These are phyloP conservation scores for Ogataea pilisensis DNA, from an alignment of 805 yeast species.

Conservation along the genomic window DNA sequence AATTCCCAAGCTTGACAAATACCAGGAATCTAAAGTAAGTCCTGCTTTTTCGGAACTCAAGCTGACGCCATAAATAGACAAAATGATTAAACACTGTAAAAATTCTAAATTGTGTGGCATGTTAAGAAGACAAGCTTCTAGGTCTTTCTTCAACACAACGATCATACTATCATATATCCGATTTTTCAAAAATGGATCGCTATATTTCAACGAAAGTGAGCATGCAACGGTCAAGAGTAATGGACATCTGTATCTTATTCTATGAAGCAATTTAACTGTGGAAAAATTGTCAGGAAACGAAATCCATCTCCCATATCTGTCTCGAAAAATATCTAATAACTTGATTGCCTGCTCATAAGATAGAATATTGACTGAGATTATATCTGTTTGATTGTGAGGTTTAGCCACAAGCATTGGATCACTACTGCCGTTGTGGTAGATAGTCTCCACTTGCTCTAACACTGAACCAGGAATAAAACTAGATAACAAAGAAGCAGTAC, in stretches of 20 bases:
- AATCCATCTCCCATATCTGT: constrained; percentile 75
- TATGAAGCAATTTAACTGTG: constrained; percentile 44
- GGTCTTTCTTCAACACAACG: constrained; percentile 45
- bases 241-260: constrained; percentile 50
- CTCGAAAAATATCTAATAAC: constrained; percentile 54
- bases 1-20: constrained; percentile 59
- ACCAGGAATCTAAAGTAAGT: constrained; percentile 65
- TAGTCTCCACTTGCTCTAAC: constrained; percentile 6
- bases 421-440: neutral
- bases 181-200: constrained; percentile 34
- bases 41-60: constrained; percentile 43
- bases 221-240: constrained; percentile 66
- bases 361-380: constrained; percentile 48
- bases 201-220: constrained; percentile 54
- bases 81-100: constrained; percentile 61
- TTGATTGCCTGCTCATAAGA: constrained; percentile 43
- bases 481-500: neutral
- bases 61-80: constrained; percentile 62
- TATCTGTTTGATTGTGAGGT: constrained; percentile 33
- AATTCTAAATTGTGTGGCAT: constrained; percentile 50
- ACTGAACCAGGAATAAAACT: constrained; percentile 24
- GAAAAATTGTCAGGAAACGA: constrained; percentile 56
- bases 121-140: constrained; percentile 40
- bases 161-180: constrained; percentile 41
- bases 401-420: neutral